Evolutionary conservation across 2,329 filamentous ascomycete species (phyloP), one percentile per base, ranked within the genome.

Genomic region (Fusarium foetens): DNA sequence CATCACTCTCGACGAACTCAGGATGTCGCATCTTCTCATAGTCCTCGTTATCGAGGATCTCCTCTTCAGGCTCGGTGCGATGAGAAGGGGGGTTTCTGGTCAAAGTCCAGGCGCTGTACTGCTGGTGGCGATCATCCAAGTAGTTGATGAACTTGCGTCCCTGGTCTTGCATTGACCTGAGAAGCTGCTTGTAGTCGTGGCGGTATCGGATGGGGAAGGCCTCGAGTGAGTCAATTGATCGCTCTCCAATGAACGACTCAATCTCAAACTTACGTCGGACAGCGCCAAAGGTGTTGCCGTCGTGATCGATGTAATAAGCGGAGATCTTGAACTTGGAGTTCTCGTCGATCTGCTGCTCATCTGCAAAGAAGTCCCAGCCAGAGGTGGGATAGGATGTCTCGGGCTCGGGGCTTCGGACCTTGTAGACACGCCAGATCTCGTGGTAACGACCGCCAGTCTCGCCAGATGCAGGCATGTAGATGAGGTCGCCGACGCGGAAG

Each of bases 301-400:
- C 81, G 63, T 83, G 80, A 52, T 85, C 83, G 41, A 85, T 81
- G 70, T 84, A 83, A 65, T 84, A 84, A 13, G 81, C 80, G 4
- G 76, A 81, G 43, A 84, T 77, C 39, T 71, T 78, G 65, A 83
- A 83, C 25, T 71, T 76, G 25, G 74, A 74, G 58, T 79, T 78
- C 27, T 78, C 74, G 10, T 77, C 73, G 7, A 71, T 43, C 23
- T 80, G 72, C 36, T 78, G 73, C 19, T 83, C 80, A 25, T 83
- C 80, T 5, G 71, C 75, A 39, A 80, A 79, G 39, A 83, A 81
- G 14, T 81, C 80, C 80, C 80, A 83, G 21, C 78, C 71, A n/a
- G 68, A 75, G 0, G 74, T 71, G 3, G 79, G 78, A 52, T 79
- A 81, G 0, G 73, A 65, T 0, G 72, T 77, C 51, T 81, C 76